Base-by-base conservation (phyloP, 2,329 filamentous ascomycete species). In the Aspergillus arachidicola region DNA sequence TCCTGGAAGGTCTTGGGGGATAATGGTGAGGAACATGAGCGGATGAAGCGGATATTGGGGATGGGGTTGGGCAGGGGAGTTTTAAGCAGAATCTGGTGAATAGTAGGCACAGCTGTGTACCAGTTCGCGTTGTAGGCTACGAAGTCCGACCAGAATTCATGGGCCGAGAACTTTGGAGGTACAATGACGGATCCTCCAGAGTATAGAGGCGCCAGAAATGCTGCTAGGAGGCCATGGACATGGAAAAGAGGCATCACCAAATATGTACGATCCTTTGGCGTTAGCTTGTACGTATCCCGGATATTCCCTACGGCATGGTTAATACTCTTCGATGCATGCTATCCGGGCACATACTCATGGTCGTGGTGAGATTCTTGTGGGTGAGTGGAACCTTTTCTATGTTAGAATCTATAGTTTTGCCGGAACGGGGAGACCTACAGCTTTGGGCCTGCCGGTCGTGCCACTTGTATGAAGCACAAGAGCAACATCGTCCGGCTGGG, bases 41-140 rank as follows among this genome's bases (percentile, higher is more conserved):
- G 87, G 73, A 96, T 94, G 80, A 96, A 96, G 68, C 93, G 88
- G 72, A 96, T 95, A 19, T 84, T 76, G 2, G 91, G 91, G 61
- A 88, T 83, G 1, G 90, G 89, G 60, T 75, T 85, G 5, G 92
- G 93, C 3, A 86, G 76, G 7, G 90, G 87, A 69, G 86, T 88
- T 79, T 90, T 92, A 63, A 96, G 87, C 4, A 96, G 84, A 71
- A 96, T 94, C 74, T 95, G 92, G 78, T 96, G 93, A 75, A 96
- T 96, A 0, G 93, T 96, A 1, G 93, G 93, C n/a, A 95, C 93
- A 1, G 93, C 93, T 0, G 92, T 95, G 80, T 95, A 96, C 93
- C 93, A 96, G 76, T 92, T 96, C 30, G 92, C 93, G 67, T 87
- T 84, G 81, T 93, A 84, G 6, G 84, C 82, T 68, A 84, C 84